Percentiles rank a stretch among this genome's conserved stretches.
Conservation (phyloP, 108 stramenopile species). For the Skeletonema costatum region DNA sequence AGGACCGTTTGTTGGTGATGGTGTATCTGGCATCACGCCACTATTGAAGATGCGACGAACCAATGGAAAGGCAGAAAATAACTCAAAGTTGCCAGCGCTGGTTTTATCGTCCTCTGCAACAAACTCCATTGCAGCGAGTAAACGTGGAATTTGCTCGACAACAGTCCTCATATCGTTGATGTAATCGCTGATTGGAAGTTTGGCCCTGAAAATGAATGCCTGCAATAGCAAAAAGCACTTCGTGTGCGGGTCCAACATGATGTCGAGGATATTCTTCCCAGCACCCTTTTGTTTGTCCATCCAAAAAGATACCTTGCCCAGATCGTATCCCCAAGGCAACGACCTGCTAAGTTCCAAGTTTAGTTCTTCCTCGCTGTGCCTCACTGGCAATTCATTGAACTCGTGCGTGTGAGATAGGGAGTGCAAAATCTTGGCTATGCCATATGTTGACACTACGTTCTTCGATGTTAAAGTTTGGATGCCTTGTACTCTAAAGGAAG, state of each 20-base stretch:
- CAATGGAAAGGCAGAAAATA: constrained; percentile 40
- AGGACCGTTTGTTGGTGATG: not conserved
- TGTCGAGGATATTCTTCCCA: constrained; percentile 51
- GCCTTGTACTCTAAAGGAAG: not conserved
- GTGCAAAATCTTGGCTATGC: constrained; percentile 71
- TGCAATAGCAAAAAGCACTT: constrained; percentile 96
- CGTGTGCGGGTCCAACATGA: constrained; percentile 89
- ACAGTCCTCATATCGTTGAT: constrained; percentile 95
- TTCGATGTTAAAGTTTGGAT: constrained; percentile 15
- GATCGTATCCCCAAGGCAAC: constrained; percentile 84
- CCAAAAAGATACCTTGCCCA: constrained; percentile 44
- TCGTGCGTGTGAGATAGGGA: constrained; percentile 85
- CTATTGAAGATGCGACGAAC: constrained; percentile 33
- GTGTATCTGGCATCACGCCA: constrained; percentile 8
- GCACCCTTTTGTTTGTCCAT: constrained; percentile 28
- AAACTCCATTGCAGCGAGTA: constrained; percentile 96
- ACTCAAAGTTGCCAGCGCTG: constrained; percentile 62
- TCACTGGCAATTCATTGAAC: constrained; percentile 96
- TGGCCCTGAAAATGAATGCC: constrained; percentile 78
- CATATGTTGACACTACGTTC: constrained; percentile 23
- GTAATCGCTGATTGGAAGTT: constrained; percentile 97
- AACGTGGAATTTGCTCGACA: constrained; percentile 93
- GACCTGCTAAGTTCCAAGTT: constrained; percentile 90
- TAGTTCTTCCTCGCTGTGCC: constrained; percentile 97
- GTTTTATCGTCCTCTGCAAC: constrained; percentile 70